phyloP scores from a whole-genome alignment of 495 filamentous ascomycete species.

The Oleoguttula mirabilis region DNA sequence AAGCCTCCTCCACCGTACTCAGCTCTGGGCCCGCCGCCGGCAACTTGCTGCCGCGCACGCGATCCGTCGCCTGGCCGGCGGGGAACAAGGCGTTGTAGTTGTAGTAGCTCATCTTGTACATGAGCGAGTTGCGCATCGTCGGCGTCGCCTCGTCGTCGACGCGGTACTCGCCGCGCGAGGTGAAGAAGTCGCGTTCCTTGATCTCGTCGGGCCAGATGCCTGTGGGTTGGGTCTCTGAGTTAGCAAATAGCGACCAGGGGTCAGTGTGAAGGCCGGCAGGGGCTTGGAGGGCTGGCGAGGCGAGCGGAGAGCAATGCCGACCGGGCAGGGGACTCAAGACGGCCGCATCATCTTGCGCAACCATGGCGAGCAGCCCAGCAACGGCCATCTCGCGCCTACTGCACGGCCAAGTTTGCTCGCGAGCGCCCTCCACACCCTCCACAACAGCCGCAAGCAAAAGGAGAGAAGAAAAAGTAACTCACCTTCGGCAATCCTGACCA shows the following conservation, averaged over 20 bases:
- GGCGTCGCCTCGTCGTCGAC: constrained; percentile 92
- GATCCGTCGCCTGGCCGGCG: constrained; percentile 77
- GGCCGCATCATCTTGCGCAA: too few species aligned
- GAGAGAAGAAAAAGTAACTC: neutral
- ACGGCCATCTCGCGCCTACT: too few species aligned
- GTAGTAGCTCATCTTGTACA: constrained; percentile 99
- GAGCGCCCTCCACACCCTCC: too few species aligned
- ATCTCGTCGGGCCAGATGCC: constrained; percentile 99
- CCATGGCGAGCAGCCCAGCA: too few species aligned
- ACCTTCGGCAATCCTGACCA: constrained; percentile 91
- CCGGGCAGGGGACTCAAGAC: too few species aligned
- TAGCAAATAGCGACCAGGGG: neutral
- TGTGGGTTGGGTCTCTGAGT: constrained; percentile 5
- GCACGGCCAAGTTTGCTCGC: too few species aligned
- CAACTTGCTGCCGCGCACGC: constrained; percentile 71
- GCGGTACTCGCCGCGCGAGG: constrained; percentile 83
- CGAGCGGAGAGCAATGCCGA: too few species aligned
- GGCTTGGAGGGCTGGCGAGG: too few species aligned
- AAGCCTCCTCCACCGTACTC: constrained; percentile 86
- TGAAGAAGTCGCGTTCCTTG: constrained; percentile 95
- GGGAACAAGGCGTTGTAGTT: constrained; percentile 92
- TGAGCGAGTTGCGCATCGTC: constrained; percentile 97
- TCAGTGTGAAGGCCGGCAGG: too few species aligned
- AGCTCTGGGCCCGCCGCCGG: constrained; percentile 78
- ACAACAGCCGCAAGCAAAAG: too few species aligned